Evolutionary conservation across 768 basidiomycete species (phyloP), one percentile per base, ranked within the genome.

Genomic region (Mycena pura): DNA sequence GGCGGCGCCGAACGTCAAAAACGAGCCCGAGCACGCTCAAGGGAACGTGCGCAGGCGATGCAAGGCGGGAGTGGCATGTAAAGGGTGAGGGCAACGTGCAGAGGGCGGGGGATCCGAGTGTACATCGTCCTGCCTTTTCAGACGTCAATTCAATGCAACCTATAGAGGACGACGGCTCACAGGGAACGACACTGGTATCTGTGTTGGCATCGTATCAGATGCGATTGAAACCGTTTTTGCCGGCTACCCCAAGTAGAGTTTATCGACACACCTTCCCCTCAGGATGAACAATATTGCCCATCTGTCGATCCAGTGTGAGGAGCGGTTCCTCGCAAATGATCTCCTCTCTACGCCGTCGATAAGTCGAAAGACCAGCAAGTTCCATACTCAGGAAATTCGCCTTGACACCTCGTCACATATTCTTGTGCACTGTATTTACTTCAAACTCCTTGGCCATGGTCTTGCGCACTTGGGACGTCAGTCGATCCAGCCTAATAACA

Each of bases 221-320:
- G 31, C 89, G 81, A 46, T 83, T 88, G 76, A 99, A 5, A 94
- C 83, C 0, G 97, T 99, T 73, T 91, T 91, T 0, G 96, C 93
- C 17, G 83, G 84, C 93, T 97, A 67, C 29, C 36, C 43, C 52
- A 51, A 45, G 53, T 57, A 15, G 52, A 56, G 34, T n/a, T n/a
- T 15, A 48, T 24, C 13, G 36, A 56, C 76, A 32, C 68, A 93
- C 95, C 83, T 98, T 95, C 40, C 97, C 97, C 57, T 96, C 88
- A 0, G 96, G 94, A 70, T 97, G 94, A 14, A 98, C 93, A 50
- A 99, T 90, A 62, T 98, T 98, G 44, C 97, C 97, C 89, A 98
- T 95, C 72, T 98, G 96, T 49, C 95, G 84, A 75, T 99, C 97
- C 1, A 98, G 88, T 0, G 95, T 95, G 57, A 99, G 74, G 8